phyloP scores from a whole-genome alignment of 352 stramenopile species.

The Globisporangium lucens region DNA sequence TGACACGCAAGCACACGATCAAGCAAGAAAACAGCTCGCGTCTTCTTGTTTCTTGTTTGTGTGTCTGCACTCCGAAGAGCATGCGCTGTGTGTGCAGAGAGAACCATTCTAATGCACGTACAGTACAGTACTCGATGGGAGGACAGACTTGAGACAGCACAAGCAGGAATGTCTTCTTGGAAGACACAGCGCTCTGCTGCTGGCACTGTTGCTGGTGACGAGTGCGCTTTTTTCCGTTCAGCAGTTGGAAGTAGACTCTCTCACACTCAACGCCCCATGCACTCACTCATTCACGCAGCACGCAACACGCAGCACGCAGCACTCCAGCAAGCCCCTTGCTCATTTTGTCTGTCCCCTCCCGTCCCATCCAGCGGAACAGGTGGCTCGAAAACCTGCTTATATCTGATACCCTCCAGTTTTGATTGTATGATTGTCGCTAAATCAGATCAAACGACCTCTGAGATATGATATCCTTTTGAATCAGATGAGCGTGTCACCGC shows the following conservation, averaged over 20 bases:
- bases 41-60: slow-evolving; percentile 1
- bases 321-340: neutral
- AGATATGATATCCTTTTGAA: neutral
- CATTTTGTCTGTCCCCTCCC: neutral
- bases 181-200: neutral
- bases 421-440: neutral
- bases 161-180: neutral
- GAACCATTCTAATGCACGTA: neutral
- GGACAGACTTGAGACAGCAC: neutral
- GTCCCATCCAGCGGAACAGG: neutral
- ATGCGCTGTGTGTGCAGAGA: neutral
- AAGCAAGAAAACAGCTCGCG: neutral
- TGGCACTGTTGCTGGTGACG: neutral
- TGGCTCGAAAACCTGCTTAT: neutral
- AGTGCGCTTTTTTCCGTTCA: neutral
- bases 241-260: neutral
- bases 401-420: neutral
- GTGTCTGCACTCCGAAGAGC: neutral
- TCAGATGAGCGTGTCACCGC: slow-evolving; percentile 2
- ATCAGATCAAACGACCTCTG: no score
- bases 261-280: neutral
- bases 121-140: neutral
- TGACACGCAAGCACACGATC: neutral
- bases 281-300: neutral
- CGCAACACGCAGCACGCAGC: neutral